phyloP scores from a whole-genome alignment of 2,329 filamentous ascomycete species.

The Tolypocladium endophyticum region DNA sequence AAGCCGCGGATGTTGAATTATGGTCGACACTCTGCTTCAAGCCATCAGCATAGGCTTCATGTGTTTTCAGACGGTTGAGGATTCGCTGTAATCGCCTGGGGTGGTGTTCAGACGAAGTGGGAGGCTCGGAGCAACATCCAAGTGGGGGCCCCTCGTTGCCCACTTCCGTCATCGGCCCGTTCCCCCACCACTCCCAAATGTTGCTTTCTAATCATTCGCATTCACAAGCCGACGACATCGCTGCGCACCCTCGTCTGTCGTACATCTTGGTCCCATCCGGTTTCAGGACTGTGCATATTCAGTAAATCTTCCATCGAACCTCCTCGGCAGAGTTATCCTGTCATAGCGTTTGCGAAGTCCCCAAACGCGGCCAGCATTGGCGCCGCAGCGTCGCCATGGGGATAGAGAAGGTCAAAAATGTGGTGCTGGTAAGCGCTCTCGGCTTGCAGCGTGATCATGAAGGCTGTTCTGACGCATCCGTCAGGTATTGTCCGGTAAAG shows the following conservation, averaged over 20 bases:
- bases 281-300: neutral
- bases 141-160: neutral
- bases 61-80: neutral
- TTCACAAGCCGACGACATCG: neutral
- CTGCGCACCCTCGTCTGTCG: neutral
- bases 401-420: slow-evolving; percentile 56
- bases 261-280: neutral
- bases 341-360: neutral
- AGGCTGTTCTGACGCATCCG: neutral
- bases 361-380: slow-evolving; percentile 10
- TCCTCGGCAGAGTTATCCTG: neutral
- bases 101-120: neutral
- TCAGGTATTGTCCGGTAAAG: slow-evolving; percentile 84
- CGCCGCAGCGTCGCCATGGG: slow-evolving; percentile 16
- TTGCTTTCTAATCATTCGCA: neutral
- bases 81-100: neutral
- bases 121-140: neutral
- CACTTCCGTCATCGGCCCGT: neutral
- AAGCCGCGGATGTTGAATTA: neutral
- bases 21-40: neutral
- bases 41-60: neutral
- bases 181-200: neutral
- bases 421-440: slow-evolving; percentile 52
- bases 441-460: neutral
- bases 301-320: neutral